A percentile compares a stretch with the other conserved stretches of the same genome.
phyloP scores from a whole-genome alignment of 202 grass and related monocot species.

The Brachypodium distachyon region DNA sequence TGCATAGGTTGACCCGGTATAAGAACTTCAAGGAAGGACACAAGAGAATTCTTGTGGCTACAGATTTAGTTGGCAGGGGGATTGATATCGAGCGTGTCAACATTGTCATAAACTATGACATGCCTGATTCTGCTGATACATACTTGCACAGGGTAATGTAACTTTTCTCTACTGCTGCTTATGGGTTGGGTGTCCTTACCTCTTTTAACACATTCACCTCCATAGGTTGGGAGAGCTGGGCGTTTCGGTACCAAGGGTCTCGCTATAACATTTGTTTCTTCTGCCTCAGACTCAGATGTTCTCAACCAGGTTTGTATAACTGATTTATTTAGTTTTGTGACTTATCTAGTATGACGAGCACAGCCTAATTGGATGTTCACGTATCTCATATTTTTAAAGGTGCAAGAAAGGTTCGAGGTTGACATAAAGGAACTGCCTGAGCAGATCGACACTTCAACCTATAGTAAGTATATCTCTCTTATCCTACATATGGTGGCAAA shows the following conservation, averaged over 20 bases:
- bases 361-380: conserved; percentile 9
- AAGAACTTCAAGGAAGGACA: conserved; percentile 93
- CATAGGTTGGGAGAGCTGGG: conserved; percentile 78
- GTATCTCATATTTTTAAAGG: conserved; percentile 44
- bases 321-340: not conserved
- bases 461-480: conserved; percentile 43
- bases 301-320: conserved; percentile 58
- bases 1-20: conserved; percentile 58
- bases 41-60: conserved; percentile 86
- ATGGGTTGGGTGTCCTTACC: not conserved
- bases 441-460: conserved; percentile 89
- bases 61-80: conserved; percentile 85
- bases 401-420: conserved; percentile 95
- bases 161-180: not conserved
- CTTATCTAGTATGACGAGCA: not conserved
- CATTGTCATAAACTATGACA: conserved; percentile 89
- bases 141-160: conserved; percentile 77
- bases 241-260: conserved; percentile 92
- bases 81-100: conserved; percentile 87
- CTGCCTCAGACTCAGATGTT: conserved; percentile 73
- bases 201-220: not conserved
- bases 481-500: not conserved
- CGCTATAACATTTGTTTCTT: conserved; percentile 90
- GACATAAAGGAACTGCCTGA: conserved; percentile 91
- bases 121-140: no score